phyloP scores from a whole-genome alignment of 2,329 filamentous ascomycete species.

The Claviceps citrina region DNA sequence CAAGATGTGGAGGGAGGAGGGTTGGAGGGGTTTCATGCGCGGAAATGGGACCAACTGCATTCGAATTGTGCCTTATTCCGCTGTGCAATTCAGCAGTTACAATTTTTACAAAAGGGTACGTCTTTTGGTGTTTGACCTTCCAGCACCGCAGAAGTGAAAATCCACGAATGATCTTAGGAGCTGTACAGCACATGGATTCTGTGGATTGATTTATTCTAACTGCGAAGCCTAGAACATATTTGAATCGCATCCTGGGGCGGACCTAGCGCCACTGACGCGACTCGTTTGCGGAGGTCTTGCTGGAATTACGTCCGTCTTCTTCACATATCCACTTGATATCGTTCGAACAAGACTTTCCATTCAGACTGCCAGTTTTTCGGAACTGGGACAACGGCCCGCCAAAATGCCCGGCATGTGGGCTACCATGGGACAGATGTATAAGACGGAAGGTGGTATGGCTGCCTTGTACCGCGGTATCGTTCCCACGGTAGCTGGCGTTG shows the following conservation, averaged over 20 bases:
- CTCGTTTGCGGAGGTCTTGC: slow-evolving; percentile 82
- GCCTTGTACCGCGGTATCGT: slow-evolving; percentile 91
- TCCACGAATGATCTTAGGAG: not conserved
- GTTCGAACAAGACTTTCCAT: slow-evolving; percentile 91
- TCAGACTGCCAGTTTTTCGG: slow-evolving; percentile 89
- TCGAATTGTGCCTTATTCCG: slow-evolving; percentile 93
- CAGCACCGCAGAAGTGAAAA: not conserved
- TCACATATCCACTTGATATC: slow-evolving; percentile 94
- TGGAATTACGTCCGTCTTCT: slow-evolving; percentile 86
- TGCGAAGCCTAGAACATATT: slow-evolving; percentile 46
- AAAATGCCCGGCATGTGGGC: slow-evolving; percentile 85
- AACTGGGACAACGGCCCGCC: slow-evolving; percentile 46
- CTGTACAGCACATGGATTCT: not conserved
- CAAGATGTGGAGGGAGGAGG: slow-evolving; percentile 96
- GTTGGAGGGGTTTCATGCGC: slow-evolving; percentile 93
- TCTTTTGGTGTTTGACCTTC: not conserved
- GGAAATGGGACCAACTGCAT: slow-evolving; percentile 98
- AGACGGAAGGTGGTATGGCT: slow-evolving; percentile 66
- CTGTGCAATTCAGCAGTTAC: slow-evolving; percentile 95
- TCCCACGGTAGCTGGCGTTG: slow-evolving; percentile 86
- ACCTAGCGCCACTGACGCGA: slow-evolving; percentile 57
- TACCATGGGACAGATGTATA: slow-evolving; percentile 74
- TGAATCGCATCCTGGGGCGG: slow-evolving; percentile 57
- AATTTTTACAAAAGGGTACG: slow-evolving; percentile 88
- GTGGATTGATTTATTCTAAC: not conserved